Percentiles rank a stretch among this genome's conserved stretches.
Conservation (phyloP, 73 alveolate genomes). For the Tetrahymena borealis region DNA sequence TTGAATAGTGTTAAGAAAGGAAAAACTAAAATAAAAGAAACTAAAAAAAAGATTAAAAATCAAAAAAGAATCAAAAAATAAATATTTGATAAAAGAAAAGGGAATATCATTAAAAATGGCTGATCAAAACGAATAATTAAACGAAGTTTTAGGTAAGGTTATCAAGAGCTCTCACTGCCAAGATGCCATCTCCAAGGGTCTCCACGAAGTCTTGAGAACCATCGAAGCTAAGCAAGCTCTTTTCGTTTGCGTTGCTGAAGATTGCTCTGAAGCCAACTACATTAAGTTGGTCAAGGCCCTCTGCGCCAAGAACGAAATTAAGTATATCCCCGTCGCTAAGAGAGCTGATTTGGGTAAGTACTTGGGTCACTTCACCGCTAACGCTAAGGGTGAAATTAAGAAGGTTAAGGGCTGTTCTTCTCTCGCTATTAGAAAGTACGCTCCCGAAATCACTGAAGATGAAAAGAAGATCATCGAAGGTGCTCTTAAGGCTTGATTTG, state of each 20-base stretch:
- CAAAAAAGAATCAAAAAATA: background rate
- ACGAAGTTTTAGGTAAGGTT: constrained; percentile 1
- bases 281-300: background rate
- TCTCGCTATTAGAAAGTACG: background rate
- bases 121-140: background rate
- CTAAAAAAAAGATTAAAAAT: background rate
- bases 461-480: constrained; percentile 3
- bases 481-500: background rate
- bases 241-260: constrained; percentile 2
- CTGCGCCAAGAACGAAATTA: background rate
- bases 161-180: constrained; percentile 5
- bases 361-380: constrained; percentile 4
- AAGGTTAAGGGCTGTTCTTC: constrained; percentile 1
- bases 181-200: constrained; percentile 6
- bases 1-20: background rate
- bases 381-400: constrained; percentile 2
- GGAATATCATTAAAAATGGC: background rate
- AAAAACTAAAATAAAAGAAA: background rate
- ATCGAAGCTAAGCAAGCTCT: constrained; percentile 1
- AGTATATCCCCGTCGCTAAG: background rate
- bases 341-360: background rate
- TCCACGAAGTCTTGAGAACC: constrained; percentile 2
- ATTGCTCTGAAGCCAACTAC: background rate
- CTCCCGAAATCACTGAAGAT: constrained; percentile 4
- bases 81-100: background rate